Evolutionary conservation across 225 moss, liverwort and hornwort genomes (phyloP), one percentile per base, ranked within the genome.

Genomic region (Lunularia cruciata): DNA sequence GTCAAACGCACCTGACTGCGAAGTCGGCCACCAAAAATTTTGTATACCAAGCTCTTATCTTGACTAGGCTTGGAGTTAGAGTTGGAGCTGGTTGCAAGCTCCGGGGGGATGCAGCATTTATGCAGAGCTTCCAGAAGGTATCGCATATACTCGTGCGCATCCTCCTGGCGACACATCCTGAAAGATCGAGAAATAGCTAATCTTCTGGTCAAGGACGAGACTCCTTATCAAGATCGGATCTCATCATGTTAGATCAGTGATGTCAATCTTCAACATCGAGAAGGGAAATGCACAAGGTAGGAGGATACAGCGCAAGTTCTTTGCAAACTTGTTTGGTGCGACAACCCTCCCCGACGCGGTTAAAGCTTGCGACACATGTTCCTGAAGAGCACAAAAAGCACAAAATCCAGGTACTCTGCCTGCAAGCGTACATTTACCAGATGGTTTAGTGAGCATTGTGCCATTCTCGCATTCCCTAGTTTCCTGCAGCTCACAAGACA

Each of bases 81-180:
- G 64, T 83, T 72, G 3, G 92, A 86, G 48, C 86, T 89, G n/a
- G 83, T 80, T 38, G 87, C 82, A 18, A 86, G 82, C 56, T 86
- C 88, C 22, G 87, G 79, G 67, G 95, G 92, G 14, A 92, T 72
- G 65, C 92, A 92, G 69, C 88, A 92, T 49, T 96, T 92, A 67
- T 90, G 95, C 80, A 96, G 36, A 2, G 90, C 95, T 61, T 92
- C 95, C 25, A 96, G 77, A 3, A 96, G 77, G 42, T 88, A 90
- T 43, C 95, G 90, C 92, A 96, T 86, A 55, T 96, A 96, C 75
- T 96, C 95, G 61, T 96, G 95, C 12, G 95, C 92, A 72, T 96
- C 95, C 75, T 96, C 95, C 80, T 96, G 95, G 68, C 90, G 88
- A 76, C 92, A 90, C 87, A 89, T 85, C 47, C 88, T 80, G 27